Conservation (phyloP, 345 rosid species). For the Clarkia xantiana region DNA sequence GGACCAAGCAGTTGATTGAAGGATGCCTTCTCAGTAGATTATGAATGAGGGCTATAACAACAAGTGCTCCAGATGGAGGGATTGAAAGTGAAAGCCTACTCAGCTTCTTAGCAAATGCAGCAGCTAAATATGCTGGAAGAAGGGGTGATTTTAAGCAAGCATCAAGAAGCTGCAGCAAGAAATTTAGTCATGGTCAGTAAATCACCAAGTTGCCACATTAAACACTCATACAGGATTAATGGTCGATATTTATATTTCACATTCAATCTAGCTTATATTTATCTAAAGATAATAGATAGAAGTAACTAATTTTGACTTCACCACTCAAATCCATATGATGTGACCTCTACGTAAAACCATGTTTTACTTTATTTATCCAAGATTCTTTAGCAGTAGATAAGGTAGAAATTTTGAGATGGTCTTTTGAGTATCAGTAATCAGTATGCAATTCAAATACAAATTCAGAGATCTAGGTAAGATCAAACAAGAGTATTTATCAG, state of each 20-base stretch:
- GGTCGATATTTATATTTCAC: neutral
- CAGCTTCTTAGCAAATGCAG: conserved; percentile 81
- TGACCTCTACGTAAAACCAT: no score
- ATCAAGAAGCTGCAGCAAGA: conserved; percentile 71
- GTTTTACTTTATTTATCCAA: no score
- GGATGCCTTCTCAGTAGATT: conserved; percentile 85
- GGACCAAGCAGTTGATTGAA: conserved; percentile 86
- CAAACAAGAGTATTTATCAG: neutral
- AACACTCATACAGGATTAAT: neutral
- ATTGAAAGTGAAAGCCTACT: conserved; percentile 63
- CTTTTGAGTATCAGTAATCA: no score
- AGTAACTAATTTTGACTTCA: no score
- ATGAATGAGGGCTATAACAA: conserved; percentile 68
- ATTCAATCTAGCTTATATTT: no score
- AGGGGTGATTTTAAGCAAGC: conserved; percentile 84
- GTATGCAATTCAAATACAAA: neutral
- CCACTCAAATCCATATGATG: no score
- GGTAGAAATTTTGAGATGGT: no score
- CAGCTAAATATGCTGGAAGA: conserved; percentile 95
- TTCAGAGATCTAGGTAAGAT: neutral
- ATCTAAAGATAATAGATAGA: no score
- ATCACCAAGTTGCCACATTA: neutral
- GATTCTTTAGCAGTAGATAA: no score
- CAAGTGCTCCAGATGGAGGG: conserved; percentile 78
- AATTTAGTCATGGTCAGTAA: conserved; percentile 1